Conservation (phyloP, 805 yeast species). For the Sugiyamaella valdiviana region DNA sequence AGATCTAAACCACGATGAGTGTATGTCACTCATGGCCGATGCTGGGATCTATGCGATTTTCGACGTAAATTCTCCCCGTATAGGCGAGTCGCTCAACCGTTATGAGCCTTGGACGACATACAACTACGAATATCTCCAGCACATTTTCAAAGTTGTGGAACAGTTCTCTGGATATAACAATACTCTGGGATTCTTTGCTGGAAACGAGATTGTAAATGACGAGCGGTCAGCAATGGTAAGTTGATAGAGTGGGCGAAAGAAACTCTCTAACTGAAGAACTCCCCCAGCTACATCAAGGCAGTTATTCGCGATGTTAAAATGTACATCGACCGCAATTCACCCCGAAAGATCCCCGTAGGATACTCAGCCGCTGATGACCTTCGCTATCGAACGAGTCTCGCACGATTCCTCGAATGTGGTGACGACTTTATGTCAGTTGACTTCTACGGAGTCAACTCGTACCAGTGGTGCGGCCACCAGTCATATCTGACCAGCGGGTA, state of each 20-base stretch:
- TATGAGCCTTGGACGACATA: conserved; percentile 93
- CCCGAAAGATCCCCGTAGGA: conserved; percentile 78
- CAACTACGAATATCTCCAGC: conserved; percentile 60
- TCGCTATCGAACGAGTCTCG: conserved; percentile 63
- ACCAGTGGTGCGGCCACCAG: conserved; percentile 85
- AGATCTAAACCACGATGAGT: conserved; percentile 71
- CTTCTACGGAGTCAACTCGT: conserved; percentile 74
- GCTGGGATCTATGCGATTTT: conserved; percentile 89
- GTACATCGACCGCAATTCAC: conserved; percentile 53
- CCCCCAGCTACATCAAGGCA: conserved; percentile 75
- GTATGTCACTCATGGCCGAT: conserved; percentile 85
- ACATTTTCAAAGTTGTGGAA: conserved; percentile 70
- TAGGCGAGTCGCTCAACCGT: conserved; percentile 72
- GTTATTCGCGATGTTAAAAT: conserved; percentile 74
- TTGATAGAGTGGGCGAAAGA: neutral
- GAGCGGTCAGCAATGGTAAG: conserved; percentile 44
- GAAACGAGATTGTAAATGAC: conserved; percentile 88
- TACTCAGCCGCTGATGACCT: conserved; percentile 96
- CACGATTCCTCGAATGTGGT: conserved; percentile 74
- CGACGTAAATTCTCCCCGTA: conserved; percentile 85
- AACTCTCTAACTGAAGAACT: conserved; percentile 21
- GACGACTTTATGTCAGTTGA: conserved; percentile 51
- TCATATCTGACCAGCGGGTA: conserved; percentile 77
- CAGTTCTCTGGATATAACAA: conserved; percentile 81
- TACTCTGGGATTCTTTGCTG: conserved; percentile 93